A percentile compares a stretch with the other conserved stretches of the same genome.
phyloP scores from a whole-genome alignment of 2,329 filamentous ascomycete genomes.

The Diaporthe velutina region DNA sequence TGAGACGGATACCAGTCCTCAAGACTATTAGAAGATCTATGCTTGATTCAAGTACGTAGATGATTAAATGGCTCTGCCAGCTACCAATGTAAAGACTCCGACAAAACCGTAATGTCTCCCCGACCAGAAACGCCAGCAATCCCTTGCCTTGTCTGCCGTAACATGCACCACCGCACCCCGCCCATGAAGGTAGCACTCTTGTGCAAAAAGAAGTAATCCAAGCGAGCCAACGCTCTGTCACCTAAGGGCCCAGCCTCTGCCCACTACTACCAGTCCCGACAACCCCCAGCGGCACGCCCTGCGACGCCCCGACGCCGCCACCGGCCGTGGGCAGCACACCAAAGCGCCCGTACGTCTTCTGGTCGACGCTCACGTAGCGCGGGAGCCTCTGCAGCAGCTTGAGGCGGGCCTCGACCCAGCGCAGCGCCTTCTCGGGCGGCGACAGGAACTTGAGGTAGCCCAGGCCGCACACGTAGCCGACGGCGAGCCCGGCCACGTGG shows the following conservation, averaged over 20 bases:
- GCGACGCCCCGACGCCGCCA: conserved; percentile 58
- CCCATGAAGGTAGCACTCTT: neutral
- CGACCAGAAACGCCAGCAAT: conserved; percentile 28
- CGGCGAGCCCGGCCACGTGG: conserved; percentile 83
- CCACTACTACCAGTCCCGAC: conserved; percentile 62
- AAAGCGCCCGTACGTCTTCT: conserved; percentile 95
- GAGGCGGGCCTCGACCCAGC: conserved; percentile 90
- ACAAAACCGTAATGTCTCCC: conserved; percentile 3
- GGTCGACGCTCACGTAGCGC: conserved; percentile 93
- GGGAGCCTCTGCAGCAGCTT: conserved; percentile 87
- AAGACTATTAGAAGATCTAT: neutral
- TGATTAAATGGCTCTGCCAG: conserved; percentile 5
- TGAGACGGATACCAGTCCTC: no score
- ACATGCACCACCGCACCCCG: neutral
- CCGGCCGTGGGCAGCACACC: conserved; percentile 76
- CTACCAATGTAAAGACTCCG: neutral
- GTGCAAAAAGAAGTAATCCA: neutral
- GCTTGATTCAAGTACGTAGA: neutral
- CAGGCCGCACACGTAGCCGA: conserved; percentile 90
- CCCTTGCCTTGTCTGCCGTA: neutral
- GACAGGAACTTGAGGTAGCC: conserved; percentile 91
- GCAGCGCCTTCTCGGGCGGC: conserved; percentile 87
- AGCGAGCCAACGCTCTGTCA: neutral
- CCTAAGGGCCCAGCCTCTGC: conserved; percentile 77
- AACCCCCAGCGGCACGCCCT: conserved; percentile 75